phyloP scores from a whole-genome alignment of 371 early-diverging fungal species.

The Rhizopus stolonifer region DNA sequence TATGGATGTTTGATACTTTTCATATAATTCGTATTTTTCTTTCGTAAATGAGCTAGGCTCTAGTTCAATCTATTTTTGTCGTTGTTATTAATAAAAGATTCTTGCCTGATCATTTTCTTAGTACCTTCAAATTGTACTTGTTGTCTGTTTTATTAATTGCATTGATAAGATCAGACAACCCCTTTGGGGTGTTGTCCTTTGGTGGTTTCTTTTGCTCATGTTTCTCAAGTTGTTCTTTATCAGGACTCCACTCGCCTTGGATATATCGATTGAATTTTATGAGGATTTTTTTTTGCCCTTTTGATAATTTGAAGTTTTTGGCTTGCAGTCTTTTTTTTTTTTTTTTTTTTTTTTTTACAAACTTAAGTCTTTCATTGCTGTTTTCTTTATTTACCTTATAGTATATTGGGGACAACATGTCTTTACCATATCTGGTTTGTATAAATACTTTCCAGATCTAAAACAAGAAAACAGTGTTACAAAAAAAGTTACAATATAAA shows the following conservation, averaged over 20 bases:
- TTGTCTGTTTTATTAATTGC: background rate
- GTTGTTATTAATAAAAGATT: background rate
- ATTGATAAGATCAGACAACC: background rate
- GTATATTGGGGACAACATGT: slow-evolving; percentile 76
- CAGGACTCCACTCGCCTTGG: slow-evolving; percentile 43
- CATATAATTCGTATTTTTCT: slow-evolving; percentile 76
- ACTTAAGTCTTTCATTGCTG: too few species aligned
- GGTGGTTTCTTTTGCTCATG: slow-evolving; percentile 12
- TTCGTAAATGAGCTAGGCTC: slow-evolving; percentile 68
- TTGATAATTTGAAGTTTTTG: slow-evolving; percentile 48
- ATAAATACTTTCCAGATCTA: slow-evolving; percentile 65
- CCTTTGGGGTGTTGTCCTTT: slow-evolving; percentile 12
- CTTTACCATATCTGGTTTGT: slow-evolving; percentile 60
- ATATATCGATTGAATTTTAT: slow-evolving; percentile 59
- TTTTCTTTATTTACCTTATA: slow-evolving; percentile 39
- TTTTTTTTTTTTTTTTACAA: too few species aligned
- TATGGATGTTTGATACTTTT: slow-evolving; percentile 75
- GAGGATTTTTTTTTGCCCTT: slow-evolving; percentile 71
- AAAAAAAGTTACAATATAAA: too few species aligned
- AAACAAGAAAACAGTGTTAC: background rate
- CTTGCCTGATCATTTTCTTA: too few species aligned
- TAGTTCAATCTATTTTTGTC: slow-evolving; percentile 41
- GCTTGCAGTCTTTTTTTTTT: slow-evolving; percentile 47
- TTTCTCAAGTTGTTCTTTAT: background rate
- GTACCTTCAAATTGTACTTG: slow-evolving; percentile 14